These are phyloP conservation scores for Phytophthora macrochlamydospora DNA, from an alignment of 352 stramenopile genomes.

Conservation along the genomic window DNA sequence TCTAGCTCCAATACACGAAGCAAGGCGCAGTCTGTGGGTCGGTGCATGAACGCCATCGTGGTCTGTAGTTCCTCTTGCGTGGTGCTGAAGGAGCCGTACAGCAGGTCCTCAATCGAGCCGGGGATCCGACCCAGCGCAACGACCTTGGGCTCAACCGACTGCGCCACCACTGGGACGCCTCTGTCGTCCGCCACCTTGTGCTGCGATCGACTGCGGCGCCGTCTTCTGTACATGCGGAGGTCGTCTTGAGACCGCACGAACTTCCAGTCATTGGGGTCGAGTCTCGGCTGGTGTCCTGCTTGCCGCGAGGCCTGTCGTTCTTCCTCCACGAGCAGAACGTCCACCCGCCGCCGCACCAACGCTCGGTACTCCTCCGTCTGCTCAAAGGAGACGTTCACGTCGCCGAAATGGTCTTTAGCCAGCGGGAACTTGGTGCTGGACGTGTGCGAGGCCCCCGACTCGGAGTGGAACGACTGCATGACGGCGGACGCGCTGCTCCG, in stretches of 20 bases:
- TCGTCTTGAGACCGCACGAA: constrained; percentile 37
- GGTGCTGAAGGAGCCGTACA: constrained; percentile 54
- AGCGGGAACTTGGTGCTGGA: constrained; percentile 35
- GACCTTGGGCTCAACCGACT: constrained; percentile 34
- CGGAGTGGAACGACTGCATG: constrained; percentile 30
- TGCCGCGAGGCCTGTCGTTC: constrained; percentile 11
- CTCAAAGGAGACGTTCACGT: constrained; percentile 34
- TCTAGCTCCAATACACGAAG: constrained; percentile 48
- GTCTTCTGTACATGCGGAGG: constrained; percentile 40
- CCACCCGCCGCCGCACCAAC: constrained; percentile 33
- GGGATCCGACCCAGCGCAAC: constrained; percentile 46
- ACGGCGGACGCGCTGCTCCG: constrained; percentile 8
- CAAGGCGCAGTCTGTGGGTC: constrained; percentile 44
- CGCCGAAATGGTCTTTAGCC: constrained; percentile 37
- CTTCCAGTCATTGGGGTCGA: constrained; percentile 43
- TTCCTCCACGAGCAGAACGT: constrained; percentile 36
- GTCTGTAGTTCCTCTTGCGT: constrained; percentile 49
- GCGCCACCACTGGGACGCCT: constrained; percentile 1
- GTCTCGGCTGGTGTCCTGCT: constrained; percentile 13
- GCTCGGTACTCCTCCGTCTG: constrained; percentile 41
- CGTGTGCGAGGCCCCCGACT: constrained; percentile 12
- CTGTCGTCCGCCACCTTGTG: constrained; percentile 7
- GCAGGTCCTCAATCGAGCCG: constrained; percentile 53
- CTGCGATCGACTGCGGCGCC: constrained; percentile 10
- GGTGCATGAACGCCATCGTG: constrained; percentile 37